Conservation (phyloP, 768 basidiomycete genomes). For the Sporobolomyces phaffii region DNA sequence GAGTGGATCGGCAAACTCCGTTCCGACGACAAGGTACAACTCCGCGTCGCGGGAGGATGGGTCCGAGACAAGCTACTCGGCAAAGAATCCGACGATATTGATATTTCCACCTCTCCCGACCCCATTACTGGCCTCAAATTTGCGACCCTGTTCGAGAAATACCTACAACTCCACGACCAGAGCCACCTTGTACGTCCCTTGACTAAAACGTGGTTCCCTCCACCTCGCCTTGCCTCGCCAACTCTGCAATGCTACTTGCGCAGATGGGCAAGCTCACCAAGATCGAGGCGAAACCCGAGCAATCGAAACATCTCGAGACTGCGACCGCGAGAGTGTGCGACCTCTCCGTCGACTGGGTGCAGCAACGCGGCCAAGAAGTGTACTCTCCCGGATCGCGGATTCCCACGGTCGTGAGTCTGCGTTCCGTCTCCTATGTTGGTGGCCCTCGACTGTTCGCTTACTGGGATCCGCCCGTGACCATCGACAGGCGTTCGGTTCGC, state of each 20-base stretch:
- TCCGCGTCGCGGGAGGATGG: conserved; percentile 96
- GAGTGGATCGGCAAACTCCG: conserved; percentile 51
- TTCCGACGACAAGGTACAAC: conserved; percentile 54
- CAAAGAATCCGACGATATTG: conserved; percentile 78
- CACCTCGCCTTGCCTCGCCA: not conserved
- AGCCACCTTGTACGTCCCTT: conserved; percentile 48
- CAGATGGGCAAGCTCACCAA: conserved; percentile 59
- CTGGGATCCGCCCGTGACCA: not conserved
- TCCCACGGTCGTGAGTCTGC: conserved; percentile 68
- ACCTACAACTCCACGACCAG: conserved; percentile 55
- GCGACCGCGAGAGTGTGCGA: conserved; percentile 75
- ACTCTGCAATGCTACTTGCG: too few relatives aligned
- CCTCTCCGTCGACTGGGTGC: conserved; percentile 85
- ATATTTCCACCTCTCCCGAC: conserved; percentile 67
- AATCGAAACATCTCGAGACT: conserved; percentile 96
- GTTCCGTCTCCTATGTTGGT: not conserved
- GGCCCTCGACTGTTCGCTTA: not conserved
- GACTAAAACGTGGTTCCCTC: too few relatives aligned
- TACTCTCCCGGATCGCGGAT: conserved; percentile 84
- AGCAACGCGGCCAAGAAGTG: conserved; percentile 74
- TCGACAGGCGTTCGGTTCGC: conserved; percentile 77
- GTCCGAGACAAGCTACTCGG: conserved; percentile 95
- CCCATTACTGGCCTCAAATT: conserved; percentile 85
- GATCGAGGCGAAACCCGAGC: conserved; percentile 89
- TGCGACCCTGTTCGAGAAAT: conserved; percentile 68